Evolutionary conservation across 2,329 filamentous ascomycete species (phyloP).

Genomic region (Teratosphaeria destructans): DNA sequence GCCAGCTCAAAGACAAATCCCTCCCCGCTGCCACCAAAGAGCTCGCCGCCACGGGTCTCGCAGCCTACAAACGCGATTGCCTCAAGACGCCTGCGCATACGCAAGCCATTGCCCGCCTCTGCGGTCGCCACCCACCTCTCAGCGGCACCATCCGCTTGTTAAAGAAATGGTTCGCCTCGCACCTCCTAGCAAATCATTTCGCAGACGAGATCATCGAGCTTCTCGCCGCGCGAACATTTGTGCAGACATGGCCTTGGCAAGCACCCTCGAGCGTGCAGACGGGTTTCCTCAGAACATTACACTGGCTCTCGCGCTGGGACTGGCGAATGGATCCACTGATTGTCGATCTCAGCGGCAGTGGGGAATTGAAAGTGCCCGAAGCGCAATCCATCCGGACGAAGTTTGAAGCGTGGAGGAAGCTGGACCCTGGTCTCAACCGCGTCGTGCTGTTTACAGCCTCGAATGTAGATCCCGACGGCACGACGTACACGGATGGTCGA

Average conservation of each 20-base stretch:
- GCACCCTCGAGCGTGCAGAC: conserved; percentile 65
- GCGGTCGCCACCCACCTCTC: conserved; percentile 67
- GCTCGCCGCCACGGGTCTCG: conserved; percentile 58
- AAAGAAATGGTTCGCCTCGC: conserved; percentile 81
- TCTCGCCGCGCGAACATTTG: conserved; percentile 65
- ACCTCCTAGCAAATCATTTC: conserved; percentile 69
- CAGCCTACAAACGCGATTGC: conserved; percentile 60
- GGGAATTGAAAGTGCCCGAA: conserved; percentile 50
- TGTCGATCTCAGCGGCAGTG: conserved; percentile 50
- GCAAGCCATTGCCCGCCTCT: conserved; percentile 69
- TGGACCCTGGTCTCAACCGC: conserved; percentile 80
- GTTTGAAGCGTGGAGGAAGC: conserved; percentile 74
- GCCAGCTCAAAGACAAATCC: conserved; percentile 64
- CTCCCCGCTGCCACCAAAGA: conserved; percentile 56
- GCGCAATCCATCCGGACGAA: conserved; percentile 54
- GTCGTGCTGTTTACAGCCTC: conserved; percentile 73
- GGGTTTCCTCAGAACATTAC: conserved; percentile 71
- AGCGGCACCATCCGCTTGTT: conserved; percentile 73
- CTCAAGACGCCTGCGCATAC: conserved; percentile 66
- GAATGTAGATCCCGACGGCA: conserved; percentile 64
- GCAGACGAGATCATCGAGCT: conserved; percentile 76
- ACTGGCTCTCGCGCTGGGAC: conserved; percentile 78
- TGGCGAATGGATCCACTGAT: conserved; percentile 78
- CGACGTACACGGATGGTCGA: conserved; percentile 63
- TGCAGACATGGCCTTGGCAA: conserved; percentile 71